These are phyloP conservation scores for Mycena epipterygia DNA, from an alignment of 768 basidiomycete species.

Conservation along the genomic window DNA sequence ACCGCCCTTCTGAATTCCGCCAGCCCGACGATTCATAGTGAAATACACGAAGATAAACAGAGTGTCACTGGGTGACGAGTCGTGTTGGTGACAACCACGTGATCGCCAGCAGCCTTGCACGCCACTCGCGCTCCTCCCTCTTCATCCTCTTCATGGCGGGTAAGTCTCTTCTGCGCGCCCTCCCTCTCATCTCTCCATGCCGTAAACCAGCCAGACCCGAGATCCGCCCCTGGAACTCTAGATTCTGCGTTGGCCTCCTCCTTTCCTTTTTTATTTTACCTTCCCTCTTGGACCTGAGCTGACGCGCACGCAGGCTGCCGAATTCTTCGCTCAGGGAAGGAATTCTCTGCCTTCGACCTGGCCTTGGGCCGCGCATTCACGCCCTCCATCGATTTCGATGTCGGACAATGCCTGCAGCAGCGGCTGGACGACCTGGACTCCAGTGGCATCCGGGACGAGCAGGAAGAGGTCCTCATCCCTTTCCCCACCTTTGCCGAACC, in stretches of 20 bases:
- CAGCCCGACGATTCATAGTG: not conserved
- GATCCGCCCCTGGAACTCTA: not conserved
- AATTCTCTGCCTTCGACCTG: not conserved
- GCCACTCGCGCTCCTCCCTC: not conserved
- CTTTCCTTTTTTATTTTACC: not conserved
- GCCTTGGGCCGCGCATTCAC: not conserved
- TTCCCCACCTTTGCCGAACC: not conserved
- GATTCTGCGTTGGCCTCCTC: not conserved
- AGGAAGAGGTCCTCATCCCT: not conserved
- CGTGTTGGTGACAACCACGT: not conserved
- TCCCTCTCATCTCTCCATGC: not conserved
- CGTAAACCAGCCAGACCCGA: not conserved
- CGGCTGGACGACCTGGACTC: not conserved
- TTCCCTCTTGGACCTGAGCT: not conserved
- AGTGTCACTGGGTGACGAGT: not conserved
- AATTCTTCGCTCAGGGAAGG: not conserved
- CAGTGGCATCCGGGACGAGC: not conserved
- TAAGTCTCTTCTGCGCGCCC: too few species aligned
- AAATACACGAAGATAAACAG: not conserved
- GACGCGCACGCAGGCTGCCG: not conserved
- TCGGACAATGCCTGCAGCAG: not conserved
- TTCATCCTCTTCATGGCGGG: too few species aligned
- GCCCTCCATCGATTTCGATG: not conserved
- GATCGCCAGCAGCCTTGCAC: not conserved
- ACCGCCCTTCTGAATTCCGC: not conserved